Conservation (phyloP, 1,284 basidiomycete species). For the Pseudozyma sp. region DNA sequence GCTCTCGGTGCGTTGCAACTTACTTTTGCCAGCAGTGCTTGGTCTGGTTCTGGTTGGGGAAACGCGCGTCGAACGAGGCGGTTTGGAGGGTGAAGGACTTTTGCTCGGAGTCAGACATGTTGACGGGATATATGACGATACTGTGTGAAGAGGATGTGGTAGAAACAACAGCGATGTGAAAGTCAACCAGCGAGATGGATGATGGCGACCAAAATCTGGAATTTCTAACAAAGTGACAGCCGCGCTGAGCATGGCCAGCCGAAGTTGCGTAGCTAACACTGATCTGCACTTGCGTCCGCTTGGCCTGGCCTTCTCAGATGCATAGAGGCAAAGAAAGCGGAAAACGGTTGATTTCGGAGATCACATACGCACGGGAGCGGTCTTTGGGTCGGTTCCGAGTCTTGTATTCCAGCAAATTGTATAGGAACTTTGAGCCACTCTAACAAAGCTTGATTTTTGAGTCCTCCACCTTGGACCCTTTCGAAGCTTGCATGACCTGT, state of each 20-base stretch:
- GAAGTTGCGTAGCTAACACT: conserved; percentile 9
- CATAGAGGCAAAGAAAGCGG: not conserved
- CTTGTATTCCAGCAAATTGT: not conserved
- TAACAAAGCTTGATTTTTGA: not conserved
- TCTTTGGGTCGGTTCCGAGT: conserved; percentile 26
- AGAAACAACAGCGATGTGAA: not conserved
- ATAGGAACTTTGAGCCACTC: not conserved
- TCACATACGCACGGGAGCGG: conserved; percentile 26
- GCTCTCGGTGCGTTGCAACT: conserved; percentile 12
- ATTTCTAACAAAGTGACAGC: conserved; percentile 8
- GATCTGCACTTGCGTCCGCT: conserved; percentile 22
- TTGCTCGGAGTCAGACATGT: conserved; percentile 49
- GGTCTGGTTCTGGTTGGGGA: conserved; percentile 69
- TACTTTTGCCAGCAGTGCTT: conserved; percentile 69
- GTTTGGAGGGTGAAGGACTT: conserved; percentile 66
- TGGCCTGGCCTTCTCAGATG: not conserved
- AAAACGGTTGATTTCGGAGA: conserved; percentile 29
- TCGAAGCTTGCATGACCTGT: not conserved
- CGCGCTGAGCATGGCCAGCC: conserved; percentile 3
- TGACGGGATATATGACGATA: conserved; percentile 4
- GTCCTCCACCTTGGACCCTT: conserved; percentile 23
- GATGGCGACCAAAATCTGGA: conserved; percentile 27
- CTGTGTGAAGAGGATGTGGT: conserved; percentile 5
- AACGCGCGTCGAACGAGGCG: conserved; percentile 66
- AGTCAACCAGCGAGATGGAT: not conserved